A percentile compares a stretch with the other conserved stretches of the same genome.
Conservation (phyloP, 495 filamentous ascomycete genomes). For the Gamarada debralockiae region DNA sequence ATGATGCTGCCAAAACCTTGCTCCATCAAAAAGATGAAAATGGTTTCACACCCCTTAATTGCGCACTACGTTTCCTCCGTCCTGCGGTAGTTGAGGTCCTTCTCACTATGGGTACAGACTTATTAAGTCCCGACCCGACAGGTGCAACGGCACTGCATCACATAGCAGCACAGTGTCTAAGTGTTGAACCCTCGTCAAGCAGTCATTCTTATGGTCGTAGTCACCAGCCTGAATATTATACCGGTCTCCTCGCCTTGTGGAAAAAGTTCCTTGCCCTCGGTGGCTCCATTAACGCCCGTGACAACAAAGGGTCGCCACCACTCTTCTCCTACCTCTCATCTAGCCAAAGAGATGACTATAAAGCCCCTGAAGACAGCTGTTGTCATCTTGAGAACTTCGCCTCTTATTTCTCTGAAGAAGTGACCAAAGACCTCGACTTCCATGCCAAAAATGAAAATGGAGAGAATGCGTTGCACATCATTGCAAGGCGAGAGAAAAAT, state of each 20-base stretch:
- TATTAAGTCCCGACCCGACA: slow-evolving; percentile 9
- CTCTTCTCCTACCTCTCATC: slow-evolving; percentile 25
- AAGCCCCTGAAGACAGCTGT: slow-evolving; percentile 1
- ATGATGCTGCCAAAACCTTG: slow-evolving; percentile 1
- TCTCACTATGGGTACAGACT: slow-evolving; percentile 21
- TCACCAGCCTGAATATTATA: slow-evolving; percentile 1
- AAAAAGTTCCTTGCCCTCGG: slow-evolving; percentile 23
- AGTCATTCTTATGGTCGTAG: not conserved
- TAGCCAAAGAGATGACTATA: not conserved
- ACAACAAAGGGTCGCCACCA: slow-evolving; percentile 29
- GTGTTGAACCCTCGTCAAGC: not conserved
- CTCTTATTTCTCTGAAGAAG: no score
- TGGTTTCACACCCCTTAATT: slow-evolving; percentile 25
- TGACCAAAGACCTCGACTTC: no score
- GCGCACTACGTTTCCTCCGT: slow-evolving; percentile 21
- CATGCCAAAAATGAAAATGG: no score
- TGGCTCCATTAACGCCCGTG: slow-evolving; percentile 28
- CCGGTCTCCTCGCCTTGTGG: slow-evolving; percentile 4
- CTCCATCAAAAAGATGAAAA: slow-evolving; percentile 15
- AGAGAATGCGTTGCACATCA: not conserved
- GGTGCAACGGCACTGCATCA: slow-evolving; percentile 29
- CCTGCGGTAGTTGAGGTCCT: slow-evolving; percentile 12
- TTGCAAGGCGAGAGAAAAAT: not conserved
- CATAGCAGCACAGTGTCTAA: slow-evolving; percentile 13
- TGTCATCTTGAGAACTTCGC: slow-evolving; percentile 7